phyloP scores from a whole-genome alignment of 768 basidiomycete species.

The Termitomyces sp. region DNA sequence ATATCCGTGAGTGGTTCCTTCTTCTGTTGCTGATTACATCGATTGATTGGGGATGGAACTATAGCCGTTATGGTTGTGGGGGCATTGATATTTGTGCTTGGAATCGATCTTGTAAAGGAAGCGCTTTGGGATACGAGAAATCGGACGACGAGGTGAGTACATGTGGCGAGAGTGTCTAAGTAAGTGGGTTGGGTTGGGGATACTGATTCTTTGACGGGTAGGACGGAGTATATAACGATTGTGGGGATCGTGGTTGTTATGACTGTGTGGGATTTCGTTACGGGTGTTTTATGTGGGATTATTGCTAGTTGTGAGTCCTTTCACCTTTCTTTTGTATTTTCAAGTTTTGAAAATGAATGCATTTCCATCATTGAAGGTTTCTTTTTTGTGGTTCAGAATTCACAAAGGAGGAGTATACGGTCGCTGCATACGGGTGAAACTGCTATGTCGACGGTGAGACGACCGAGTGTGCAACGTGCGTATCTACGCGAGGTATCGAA shows the following conservation, averaged over 20 bases:
- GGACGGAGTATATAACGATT: conserved; percentile 81
- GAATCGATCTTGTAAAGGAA: conserved; percentile 92
- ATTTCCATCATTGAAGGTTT: conserved; percentile 50
- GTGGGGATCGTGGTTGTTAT: conserved; percentile 86
- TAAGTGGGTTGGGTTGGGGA: conserved; percentile 14
- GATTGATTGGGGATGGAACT: too few species aligned
- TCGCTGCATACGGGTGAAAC: conserved; percentile 79
- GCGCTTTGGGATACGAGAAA: conserved; percentile 94
- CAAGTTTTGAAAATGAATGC: too few species aligned
- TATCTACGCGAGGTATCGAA: conserved; percentile 92
- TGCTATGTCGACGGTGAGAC: conserved; percentile 86
- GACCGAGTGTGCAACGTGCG: conserved; percentile 82
- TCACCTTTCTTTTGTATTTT: not conserved
- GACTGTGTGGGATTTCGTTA: conserved; percentile 94
- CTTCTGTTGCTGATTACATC: too few species aligned
- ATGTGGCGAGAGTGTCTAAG: too few species aligned
- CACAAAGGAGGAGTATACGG: conserved; percentile 80
- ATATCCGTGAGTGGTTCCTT: conserved; percentile 63
- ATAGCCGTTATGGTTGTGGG: conserved; percentile 89
- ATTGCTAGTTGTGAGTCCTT: conserved; percentile 74
- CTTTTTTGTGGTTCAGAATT: conserved; percentile 97
- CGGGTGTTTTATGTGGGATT: conserved; percentile 90
- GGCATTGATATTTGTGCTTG: conserved; percentile 90
- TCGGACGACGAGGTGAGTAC: conserved; percentile 70
- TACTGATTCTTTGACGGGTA: conserved; percentile 17